Evolutionary conservation across 169 alveolate genomes (phyloP), one percentile per base, ranked within the genome.

Genomic region (Eimeria necatrix): DNA sequence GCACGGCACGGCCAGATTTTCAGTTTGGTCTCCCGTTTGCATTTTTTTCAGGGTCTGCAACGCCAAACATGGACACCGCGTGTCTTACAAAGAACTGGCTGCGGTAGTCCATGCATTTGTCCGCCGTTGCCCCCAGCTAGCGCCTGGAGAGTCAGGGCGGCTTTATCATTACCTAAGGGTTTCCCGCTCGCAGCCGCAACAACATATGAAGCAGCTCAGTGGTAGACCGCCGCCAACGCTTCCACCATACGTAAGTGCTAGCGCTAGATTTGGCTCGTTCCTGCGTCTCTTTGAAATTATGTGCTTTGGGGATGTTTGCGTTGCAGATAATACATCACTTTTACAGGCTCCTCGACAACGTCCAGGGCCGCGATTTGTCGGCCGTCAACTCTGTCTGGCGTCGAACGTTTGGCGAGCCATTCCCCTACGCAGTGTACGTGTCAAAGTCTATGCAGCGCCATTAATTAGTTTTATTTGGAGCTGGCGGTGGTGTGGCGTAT

Each of bases 381-480:
- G 89, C 89, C 20, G 89, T 52, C 51, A 48, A 80, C 70, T 24
- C 89, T 10, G 89, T 49, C 18, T 80, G 89, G 89, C 70, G 89
- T 3, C 89, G 52, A n/a, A 8, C 49, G 60, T 52, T 16, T 22
- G 89, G 89, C 60, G 89, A 80, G 70, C 70, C 14, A 0, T 80
- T 80, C 70, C 89, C 89, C 4, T 80, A 49, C 32, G 89, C 71
- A 7, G 51, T 51, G 89, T 80, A 4, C 71, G 89, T 80, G 70
- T 32, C 41, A 32, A 32, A 32, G 41, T 32, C 41, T 32, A 32
- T 32, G 41, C 41, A 32, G 41, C 41, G 41, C 41, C 41, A 32
- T 32, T 32, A 32, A 32, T 32, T 0, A 32, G 41, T 32, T 32
- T 32, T 32, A 32, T 32, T 32, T 32, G 41, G 41, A 32, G 41